Percentiles rank a stretch among this genome's conserved stretches.
These are phyloP conservation scores for Peronospora destructor DNA, from an alignment of 352 stramenopile species.

Conservation along the genomic window DNA sequence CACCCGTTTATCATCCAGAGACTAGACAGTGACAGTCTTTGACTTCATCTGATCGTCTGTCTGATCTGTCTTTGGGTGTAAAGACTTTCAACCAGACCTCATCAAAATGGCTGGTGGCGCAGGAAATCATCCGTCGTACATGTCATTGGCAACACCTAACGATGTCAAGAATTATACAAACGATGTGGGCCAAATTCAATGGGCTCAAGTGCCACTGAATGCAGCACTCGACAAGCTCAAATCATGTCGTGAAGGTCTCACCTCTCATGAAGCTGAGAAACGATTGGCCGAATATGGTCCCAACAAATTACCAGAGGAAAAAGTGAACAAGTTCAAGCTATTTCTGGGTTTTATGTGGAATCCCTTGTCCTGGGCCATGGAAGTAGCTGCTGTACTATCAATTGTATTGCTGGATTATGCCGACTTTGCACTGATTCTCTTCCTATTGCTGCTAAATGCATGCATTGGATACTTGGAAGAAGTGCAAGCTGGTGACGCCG, in stretches of 20 bases:
- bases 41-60: no score
- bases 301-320: slow-evolving; percentile 77
- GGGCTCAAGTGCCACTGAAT: slow-evolving; percentile 65
- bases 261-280: slow-evolving; percentile 63
- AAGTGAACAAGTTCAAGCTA: slow-evolving; percentile 71
- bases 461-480: slow-evolving; percentile 77
- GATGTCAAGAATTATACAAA: slow-evolving; percentile 77
- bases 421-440: slow-evolving; percentile 66
- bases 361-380: slow-evolving; percentile 79
- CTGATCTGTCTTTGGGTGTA: no score
- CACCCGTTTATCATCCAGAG: no score
- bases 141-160: slow-evolving; percentile 73
- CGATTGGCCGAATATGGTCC: slow-evolving; percentile 68
- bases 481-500: slow-evolving; percentile 82
- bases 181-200: slow-evolving; percentile 70
- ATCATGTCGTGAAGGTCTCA: slow-evolving; percentile 59
- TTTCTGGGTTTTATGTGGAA: slow-evolving; percentile 83
- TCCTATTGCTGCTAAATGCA: slow-evolving; percentile 65
- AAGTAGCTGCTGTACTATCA: slow-evolving; percentile 59
- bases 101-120: slow-evolving; percentile 32
- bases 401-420: slow-evolving; percentile 75
- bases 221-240: slow-evolving; percentile 80
- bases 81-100: no score
- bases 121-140: slow-evolving; percentile 50
- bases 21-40: no score